Evolutionary conservation across 257 asterid genomes (phyloP), one percentile per base, ranked within the genome.

Genomic region (Misopates orontium): DNA sequence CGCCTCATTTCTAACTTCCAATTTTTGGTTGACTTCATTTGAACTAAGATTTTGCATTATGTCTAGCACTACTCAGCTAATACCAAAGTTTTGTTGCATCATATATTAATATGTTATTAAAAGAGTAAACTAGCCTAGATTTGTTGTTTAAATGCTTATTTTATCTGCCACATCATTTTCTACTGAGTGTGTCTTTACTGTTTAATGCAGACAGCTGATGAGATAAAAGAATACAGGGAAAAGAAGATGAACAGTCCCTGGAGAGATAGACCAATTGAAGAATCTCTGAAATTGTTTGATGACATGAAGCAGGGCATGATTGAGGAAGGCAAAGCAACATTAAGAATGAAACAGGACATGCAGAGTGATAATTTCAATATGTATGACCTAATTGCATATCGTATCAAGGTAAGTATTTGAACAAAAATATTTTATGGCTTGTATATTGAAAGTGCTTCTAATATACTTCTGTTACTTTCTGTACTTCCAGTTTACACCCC

Each of bases 271-370:
- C 96, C 96, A 3, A 67, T 79, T 42, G 91, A 88, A 73, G 99
- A 94, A 75, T 94, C 97, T 60, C 72, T 94, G 28, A 82, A 78
- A 60, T 64, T 88, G 88, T 94, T 90, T 53, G 79, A 90, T 78
- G 95, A 88, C 64, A 94, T 94, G 99, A 94, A 81, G 73, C 75
- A 53, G n/a, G 99, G 99, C 56, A 49, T 83, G 81, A 74, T 88
- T 48, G 91, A 87, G 39, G 99, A 93, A 77, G 97, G 97, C 67
- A 83, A 94, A 69, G 99, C 99, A 25, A 93, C 96, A 36, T 69
- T 94, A 62, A 75, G 99, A 77, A 90, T 90, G 99, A 94, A 90
- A 78, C 99, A 90, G 83, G 96, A 94, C 75, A 94, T 88, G 97
- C 92, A 90, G 89, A 88, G 92, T 62, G 99, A 94, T 71, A 94